phyloP scores from a whole-genome alignment of 2,329 filamentous ascomycete species.

The Penicillium decumbens region DNA sequence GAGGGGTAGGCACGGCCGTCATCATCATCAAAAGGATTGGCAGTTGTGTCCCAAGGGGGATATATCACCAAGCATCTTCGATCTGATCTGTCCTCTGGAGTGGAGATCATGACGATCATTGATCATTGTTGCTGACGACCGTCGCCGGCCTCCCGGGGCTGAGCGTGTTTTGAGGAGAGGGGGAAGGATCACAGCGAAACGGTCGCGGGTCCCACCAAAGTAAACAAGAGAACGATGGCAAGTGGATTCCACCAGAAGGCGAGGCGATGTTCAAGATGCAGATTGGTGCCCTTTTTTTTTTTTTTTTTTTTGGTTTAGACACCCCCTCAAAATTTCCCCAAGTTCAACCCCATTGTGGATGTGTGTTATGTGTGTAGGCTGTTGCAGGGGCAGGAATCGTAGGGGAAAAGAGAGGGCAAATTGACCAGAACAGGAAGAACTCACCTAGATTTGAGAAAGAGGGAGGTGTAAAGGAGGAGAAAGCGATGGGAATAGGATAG shows the following conservation, averaged over 20 bases:
- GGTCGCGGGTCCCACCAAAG: constrained; percentile 21
- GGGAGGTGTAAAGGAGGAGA: constrained; percentile 12
- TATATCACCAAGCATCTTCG: constrained; percentile 3
- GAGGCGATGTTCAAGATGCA: not conserved
- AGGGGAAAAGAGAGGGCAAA: constrained; percentile 5
- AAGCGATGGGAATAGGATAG: constrained; percentile 12
- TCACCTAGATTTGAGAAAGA: constrained; percentile 24
- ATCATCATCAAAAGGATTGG: not conserved
- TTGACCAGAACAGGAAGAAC: constrained; percentile 12
- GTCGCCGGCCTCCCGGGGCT: constrained; percentile 8
- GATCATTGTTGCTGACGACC: constrained; percentile 11
- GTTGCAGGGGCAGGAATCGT: constrained; percentile 9
- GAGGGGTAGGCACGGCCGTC: constrained; percentile 20
- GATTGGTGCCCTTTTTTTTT: not conserved
- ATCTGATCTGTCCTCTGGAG: constrained; percentile 1
- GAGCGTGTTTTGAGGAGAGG: constrained; percentile 9
- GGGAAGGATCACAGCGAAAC: constrained; percentile 16
- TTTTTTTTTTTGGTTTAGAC: not conserved
- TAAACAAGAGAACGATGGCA: constrained; percentile 18
- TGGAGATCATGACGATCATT: constrained; percentile 15
- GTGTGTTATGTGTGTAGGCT: constrained; percentile 15
- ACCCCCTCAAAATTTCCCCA: not conserved
- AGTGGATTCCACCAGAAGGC: not conserved
- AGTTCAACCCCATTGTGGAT: constrained; percentile 3
- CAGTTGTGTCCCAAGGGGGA: not conserved